Base-by-base conservation (phyloP, 2,329 filamentous ascomycete species). In the Dothistroma septosporum region DNA sequence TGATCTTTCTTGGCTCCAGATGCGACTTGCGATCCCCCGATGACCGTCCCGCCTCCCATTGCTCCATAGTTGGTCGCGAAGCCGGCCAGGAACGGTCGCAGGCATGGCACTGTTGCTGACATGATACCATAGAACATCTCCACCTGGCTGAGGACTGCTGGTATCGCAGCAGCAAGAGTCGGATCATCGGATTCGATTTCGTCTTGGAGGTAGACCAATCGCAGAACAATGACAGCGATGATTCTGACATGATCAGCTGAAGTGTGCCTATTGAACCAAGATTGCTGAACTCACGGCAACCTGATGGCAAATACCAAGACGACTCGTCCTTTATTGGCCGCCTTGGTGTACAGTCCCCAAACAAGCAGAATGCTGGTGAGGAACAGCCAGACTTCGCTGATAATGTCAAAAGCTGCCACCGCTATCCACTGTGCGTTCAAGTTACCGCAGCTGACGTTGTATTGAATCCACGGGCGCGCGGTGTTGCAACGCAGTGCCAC, bases 61-160 rank as follows among this genome's bases (percentile, higher is more conserved):
- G 65, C 63, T 41, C 66, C 63, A 21, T 61, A 61, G 58, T 62
- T 58, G 19, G 64, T 66, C 28, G 58, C 53, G 46, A 66, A 64
- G 16, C 59, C 61, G 24, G 52, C 61, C 12, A 66, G 56, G 58
- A 80, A 80, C 2, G 78, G 76, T 47, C 77, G 76, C 19, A 81
- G 71, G 55, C 76, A 78, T 0, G 78, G 77, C 9, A 76, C 73
- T 0, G 75, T 78, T 16, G 76, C 74, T 19, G 77, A 73, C 4
- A 79, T 70, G 11, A 80, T 72, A 46, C 74, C 74, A 56, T 78
- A 76, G 57, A 72, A 71, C 10, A 80, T 64, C 60, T 80, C 74
- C 47, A 77, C 69, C 61, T 80, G 77, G 0, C 75, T 75, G 50
- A 74, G 72, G 1, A 78, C 70, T 1, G 67, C 70, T 1, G 73